A percentile compares a stretch with the other conserved stretches of the same genome.
Evolutionary conservation across 495 filamentous ascomycete species (phyloP).

Genomic region (Cairneyella variabilis): DNA sequence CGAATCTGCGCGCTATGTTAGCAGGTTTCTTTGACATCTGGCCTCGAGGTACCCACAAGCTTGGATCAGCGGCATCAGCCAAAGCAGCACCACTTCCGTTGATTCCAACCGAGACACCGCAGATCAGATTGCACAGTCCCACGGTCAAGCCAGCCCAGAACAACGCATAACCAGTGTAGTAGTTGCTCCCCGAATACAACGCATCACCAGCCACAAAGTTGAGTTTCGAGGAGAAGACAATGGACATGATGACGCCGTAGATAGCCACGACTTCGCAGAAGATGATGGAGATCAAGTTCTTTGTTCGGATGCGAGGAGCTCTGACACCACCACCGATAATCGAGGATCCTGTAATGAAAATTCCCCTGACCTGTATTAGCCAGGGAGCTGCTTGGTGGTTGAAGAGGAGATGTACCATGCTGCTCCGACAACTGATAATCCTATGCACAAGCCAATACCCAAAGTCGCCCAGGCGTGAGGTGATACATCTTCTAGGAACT

Average conservation of each 20-base stretch:
- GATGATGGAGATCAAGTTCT: slow-evolving; percentile 99
- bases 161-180: slow-evolving; percentile 93
- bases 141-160: slow-evolving; percentile 97
- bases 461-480: slow-evolving; percentile 90
- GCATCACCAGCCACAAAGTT: slow-evolving; percentile 46
- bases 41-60: slow-evolving; percentile 58
- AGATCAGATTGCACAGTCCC: slow-evolving; percentile 90
- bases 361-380: slow-evolving; percentile 63
- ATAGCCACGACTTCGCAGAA: slow-evolving; percentile 99
- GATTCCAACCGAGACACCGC: slow-evolving; percentile 95
- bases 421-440: slow-evolving; percentile 91
- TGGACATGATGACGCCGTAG: slow-evolving; percentile 99
- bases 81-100: slow-evolving; percentile 95
- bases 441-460: slow-evolving; percentile 92
- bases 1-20: slow-evolving; percentile 62
- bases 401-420: slow-evolving; percentile 69
- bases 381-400: slow-evolving; percentile 1
- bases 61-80: slow-evolving; percentile 92
- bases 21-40: slow-evolving; percentile 21
- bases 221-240: slow-evolving; percentile 91
- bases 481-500: slow-evolving; percentile 90
- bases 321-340: slow-evolving; percentile 96
- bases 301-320: slow-evolving; percentile 94
- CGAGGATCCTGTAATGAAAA: slow-evolving; percentile 97
- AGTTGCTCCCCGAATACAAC: slow-evolving; percentile 62